phyloP scores from a whole-genome alignment of 176 grass and related monocot genomes.

The Rhipidocladum racemiflorum region DNA sequence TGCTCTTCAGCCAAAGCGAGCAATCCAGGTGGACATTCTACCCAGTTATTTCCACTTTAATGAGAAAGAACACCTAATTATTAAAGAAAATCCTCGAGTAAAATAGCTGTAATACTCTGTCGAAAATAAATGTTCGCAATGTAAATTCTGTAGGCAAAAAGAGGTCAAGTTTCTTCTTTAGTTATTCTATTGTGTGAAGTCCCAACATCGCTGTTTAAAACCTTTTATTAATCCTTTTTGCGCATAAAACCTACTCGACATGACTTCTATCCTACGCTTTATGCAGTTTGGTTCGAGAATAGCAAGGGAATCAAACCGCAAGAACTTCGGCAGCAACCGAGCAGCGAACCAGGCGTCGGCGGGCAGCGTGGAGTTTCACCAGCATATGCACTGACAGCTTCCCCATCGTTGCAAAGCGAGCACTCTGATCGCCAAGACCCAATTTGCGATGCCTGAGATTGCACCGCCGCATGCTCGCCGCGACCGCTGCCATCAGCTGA shows the following conservation, averaged over 20 bases:
- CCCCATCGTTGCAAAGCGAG: background rate
- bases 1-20: slow-evolving; percentile 77
- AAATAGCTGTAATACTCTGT: background rate
- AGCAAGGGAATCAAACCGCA: slow-evolving; percentile 84
- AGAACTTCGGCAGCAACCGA: slow-evolving; percentile 86
- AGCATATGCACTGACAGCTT: slow-evolving; percentile 17
- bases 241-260: background rate
- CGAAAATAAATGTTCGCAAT: background rate
- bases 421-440: background rate
- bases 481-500: too few species aligned
- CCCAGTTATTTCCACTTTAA: background rate
- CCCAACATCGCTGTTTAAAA: background rate
- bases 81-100: background rate
- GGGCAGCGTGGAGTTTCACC: slow-evolving; percentile 67
- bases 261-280: background rate
- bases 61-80: background rate
- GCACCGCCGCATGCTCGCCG: background rate
- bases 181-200: background rate
- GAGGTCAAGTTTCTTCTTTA: background rate
- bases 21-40: slow-evolving; percentile 73
- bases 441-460: background rate
- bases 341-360: slow-evolving; percentile 85
- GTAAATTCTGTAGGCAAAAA: background rate
- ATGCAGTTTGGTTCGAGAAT: slow-evolving; percentile 87
- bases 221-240: background rate